Evolutionary conservation across 2,329 filamentous ascomycete genomes (phyloP).

Genomic region (Grosmannia serpens): DNA sequence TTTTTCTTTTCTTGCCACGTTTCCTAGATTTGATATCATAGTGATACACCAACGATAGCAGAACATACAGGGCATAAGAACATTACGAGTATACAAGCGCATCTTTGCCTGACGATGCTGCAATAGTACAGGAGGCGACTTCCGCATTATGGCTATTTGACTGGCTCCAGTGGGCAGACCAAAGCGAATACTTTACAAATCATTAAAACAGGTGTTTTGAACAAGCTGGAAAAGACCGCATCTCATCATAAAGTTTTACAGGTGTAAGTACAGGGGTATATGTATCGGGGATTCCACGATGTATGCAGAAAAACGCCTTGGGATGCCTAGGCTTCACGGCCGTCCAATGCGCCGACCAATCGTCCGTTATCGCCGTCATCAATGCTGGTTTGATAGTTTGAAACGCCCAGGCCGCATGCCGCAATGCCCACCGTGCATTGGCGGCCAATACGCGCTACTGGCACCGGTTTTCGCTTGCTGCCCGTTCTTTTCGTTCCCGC

Average conservation of each 20-base stretch:
- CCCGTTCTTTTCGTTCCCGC: not conserved
- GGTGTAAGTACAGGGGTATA: slow-evolving; percentile 1
- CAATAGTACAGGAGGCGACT: too few relatives aligned
- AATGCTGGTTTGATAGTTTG: not conserved
- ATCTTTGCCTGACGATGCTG: too few relatives aligned
- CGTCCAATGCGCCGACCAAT: not conserved
- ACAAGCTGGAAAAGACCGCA: not conserved
- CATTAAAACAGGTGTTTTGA: too few relatives aligned
- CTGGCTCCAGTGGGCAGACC: too few relatives aligned
- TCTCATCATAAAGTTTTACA: not conserved
- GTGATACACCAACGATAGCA: not conserved
- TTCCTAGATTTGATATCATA: not conserved
- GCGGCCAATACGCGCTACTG: not conserved
- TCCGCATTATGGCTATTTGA: too few relatives aligned
- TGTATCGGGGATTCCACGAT: not conserved
- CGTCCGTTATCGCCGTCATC: not conserved
- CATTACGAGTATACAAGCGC: too few relatives aligned
- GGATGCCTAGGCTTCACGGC: not conserved
- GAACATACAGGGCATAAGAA: not conserved
- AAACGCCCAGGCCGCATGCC: not conserved
- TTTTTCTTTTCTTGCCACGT: not conserved
- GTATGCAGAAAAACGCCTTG: not conserved
- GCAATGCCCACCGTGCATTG: not conserved
- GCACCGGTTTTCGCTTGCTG: not conserved
- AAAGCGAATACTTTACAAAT: too few relatives aligned